Conservation (phyloP, 352 stramenopile species). For the Phytophthora citricola region DNA sequence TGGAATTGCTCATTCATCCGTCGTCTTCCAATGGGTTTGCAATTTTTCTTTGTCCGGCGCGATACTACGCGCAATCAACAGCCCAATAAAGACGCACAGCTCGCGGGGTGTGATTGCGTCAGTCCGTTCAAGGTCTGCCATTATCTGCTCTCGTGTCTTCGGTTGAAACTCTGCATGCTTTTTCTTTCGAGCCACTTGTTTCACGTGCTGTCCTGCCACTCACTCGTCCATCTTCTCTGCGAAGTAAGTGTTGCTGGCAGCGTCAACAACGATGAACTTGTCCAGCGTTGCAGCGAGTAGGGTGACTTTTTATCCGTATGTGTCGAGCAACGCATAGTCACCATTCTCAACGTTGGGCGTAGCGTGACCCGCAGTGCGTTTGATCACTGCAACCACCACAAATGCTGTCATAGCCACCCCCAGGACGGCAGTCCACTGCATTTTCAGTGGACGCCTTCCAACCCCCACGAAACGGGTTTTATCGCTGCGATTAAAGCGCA, state of each 20-base stretch:
- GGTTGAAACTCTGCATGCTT: background rate
- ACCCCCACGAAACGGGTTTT: too few relatives aligned
- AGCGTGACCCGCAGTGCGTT: too few relatives aligned
- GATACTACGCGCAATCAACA: slow-evolving; percentile 13
- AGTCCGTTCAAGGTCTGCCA: background rate
- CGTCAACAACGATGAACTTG: too few relatives aligned
- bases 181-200: background rate
- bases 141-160: background rate
- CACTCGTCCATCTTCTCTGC: slow-evolving; percentile 1
- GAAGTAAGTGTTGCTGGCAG: slow-evolving; percentile 8
- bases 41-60: slow-evolving; percentile 20
- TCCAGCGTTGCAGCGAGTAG: too few relatives aligned
- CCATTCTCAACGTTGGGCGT: too few relatives aligned
- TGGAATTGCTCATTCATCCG: slow-evolving; percentile 13
- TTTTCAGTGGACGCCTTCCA: too few relatives aligned
- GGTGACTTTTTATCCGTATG: too few relatives aligned
- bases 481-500: too few relatives aligned
- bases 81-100: slow-evolving; percentile 6
- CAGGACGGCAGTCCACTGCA: too few relatives aligned
- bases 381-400: too few relatives aligned
- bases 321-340: too few relatives aligned
- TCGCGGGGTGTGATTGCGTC: slow-evolving; percentile 1
- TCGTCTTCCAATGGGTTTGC: slow-evolving; percentile 9
- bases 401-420: too few relatives aligned
- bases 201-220: slow-evolving; percentile 3